These are phyloP conservation scores for Alopecurus myosuroides DNA, from an alignment of 176 grass and related monocot species.

Conservation along the genomic window DNA sequence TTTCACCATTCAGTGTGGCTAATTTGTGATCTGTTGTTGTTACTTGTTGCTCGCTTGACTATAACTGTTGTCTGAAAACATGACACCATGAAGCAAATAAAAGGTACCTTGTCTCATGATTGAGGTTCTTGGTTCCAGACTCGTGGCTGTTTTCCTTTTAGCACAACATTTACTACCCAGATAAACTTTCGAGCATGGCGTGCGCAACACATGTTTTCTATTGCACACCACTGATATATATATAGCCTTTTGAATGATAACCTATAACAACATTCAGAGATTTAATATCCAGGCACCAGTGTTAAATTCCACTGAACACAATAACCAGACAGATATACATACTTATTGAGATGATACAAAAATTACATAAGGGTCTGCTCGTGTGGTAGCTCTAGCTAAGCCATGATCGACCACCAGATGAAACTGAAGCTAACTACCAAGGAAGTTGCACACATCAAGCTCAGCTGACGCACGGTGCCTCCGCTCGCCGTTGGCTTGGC, in stretches of 20 bases:
- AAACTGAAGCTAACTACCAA: constrained; percentile 6
- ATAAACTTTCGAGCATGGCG: background rate
- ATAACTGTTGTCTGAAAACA: background rate
- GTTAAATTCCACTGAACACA: background rate
- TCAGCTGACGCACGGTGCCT: background rate
- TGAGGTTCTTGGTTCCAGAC: background rate
- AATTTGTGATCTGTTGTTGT: background rate
- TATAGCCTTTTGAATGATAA: background rate
- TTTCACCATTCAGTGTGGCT: background rate
- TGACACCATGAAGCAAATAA: background rate
- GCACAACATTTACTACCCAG: background rate
- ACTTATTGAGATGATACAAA: background rate
- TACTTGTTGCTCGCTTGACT: background rate
- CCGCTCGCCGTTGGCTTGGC: constrained; percentile 23
- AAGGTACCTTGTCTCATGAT: background rate
- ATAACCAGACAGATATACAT: background rate
- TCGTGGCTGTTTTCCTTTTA: background rate
- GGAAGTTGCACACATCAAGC: background rate
- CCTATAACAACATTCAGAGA: background rate
- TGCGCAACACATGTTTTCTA: background rate
- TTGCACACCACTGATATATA: background rate
- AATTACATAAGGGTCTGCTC: background rate
- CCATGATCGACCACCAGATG: constrained; percentile 8
- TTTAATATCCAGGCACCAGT: background rate
- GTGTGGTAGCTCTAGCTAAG: background rate